Base-by-base conservation (phyloP, 257 asterid species). In the Nicotiana tabacum region DNA sequence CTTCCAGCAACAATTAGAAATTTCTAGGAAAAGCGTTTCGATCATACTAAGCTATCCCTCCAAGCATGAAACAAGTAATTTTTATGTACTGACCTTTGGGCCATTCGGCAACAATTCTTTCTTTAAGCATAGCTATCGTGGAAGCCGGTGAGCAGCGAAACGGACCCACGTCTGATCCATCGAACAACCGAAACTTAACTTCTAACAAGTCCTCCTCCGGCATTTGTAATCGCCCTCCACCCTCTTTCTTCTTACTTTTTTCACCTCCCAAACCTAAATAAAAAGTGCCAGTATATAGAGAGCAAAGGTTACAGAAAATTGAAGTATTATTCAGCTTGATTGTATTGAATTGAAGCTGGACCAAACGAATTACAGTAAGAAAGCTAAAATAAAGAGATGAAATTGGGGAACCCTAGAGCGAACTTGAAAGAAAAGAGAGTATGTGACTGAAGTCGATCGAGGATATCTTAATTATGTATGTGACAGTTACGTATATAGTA, bases 111-210 rank as follows among this genome's bases (percentile, higher is more conserved):
- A 88, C 85, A 82, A 95, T 86, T 86, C 96, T 92, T 87, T 95
- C 98, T 90, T 95, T 93, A 53, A 95, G 93, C 96, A 90, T 86
- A 60, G 93, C 94, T 60, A 93, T 92, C 33, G 98, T 93, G 7
- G 98, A 88, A 46, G 97, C 95, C 78, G 96, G 97, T 4, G 97
- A 93, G 82, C 89, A 95, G 64, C 91, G 90, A 87, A 93, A 93
- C 56, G 98, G 98, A 68, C 98, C 98, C 82, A 95, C 90, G 84
- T 95, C 98, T 77, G 98, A 95, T 89, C 98, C 98, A 93, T 95
- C 98, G 89, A 90, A 90, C 87, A 95, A 85, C 79, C 98, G 91
- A 91, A 95, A 93, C 91, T 95, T 95, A 68, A 93, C 87, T 95
- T 93, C 95, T 55, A 92, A 90, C 80, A 88, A 84, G 29, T 86